A percentile compares a stretch with the other conserved stretches of the same genome.
Conservation (phyloP, 306 rosid genomes). For the Cotoneaster glaucophyllus region DNA sequence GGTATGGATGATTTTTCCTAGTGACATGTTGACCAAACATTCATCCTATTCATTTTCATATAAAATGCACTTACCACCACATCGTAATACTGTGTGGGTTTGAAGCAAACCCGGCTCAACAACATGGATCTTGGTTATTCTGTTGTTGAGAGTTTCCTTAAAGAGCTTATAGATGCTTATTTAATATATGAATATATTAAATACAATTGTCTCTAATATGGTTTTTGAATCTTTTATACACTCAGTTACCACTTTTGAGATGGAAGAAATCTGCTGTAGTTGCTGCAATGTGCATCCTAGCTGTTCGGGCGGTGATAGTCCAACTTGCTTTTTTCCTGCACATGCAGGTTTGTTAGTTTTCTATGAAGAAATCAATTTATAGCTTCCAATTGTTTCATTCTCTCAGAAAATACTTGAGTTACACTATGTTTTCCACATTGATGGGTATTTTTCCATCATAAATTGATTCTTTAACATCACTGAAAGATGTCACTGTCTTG, state of each 20-base stretch:
- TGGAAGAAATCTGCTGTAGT: constrained; percentile 93
- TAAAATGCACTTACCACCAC: not conserved
- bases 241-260: constrained; percentile 77
- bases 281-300: constrained; percentile 93
- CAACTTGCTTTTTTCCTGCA: constrained; percentile 98
- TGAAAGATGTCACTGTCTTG: not conserved
- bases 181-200: not conserved
- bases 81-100: not conserved
- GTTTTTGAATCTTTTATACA: constrained; percentile 5
- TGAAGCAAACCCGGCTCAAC: not conserved
- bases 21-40: not conserved
- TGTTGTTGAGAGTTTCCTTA: not conserved
- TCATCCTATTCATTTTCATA: not conserved
- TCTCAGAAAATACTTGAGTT: not conserved
- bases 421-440: not conserved
- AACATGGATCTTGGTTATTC: not conserved
- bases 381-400: not conserved
- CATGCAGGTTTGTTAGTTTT: constrained; percentile 55
- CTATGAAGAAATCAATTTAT: not conserved
- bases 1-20: not conserved
- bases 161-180: not conserved
- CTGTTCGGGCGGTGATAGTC: constrained; percentile 91
- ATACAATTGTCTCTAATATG: not conserved
- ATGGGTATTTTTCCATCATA: not conserved
- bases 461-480: not conserved